A percentile compares a stretch with the other conserved stretches of the same genome.
These are phyloP conservation scores for Albifimbria verrucaria DNA, from an alignment of 2,329 filamentous ascomycete species.

Conservation along the genomic window DNA sequence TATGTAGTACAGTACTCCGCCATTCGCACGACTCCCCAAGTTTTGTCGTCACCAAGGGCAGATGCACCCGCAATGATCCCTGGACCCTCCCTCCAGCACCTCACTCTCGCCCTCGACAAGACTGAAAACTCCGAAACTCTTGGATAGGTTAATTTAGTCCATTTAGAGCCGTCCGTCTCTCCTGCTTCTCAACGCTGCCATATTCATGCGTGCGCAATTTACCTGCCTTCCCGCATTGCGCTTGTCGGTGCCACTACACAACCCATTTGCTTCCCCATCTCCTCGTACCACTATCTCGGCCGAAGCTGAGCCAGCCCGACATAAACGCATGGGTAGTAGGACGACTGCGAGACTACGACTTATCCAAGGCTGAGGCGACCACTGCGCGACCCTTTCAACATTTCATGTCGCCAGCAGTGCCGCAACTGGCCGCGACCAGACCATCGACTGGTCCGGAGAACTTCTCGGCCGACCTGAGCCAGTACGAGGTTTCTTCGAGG, in stretches of 20 bases:
- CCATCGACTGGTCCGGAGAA: conserved; percentile 6
- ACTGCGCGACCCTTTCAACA: neutral
- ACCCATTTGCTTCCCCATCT: neutral
- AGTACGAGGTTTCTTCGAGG: neutral
- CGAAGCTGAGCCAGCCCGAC: neutral
- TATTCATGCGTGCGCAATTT: neutral
- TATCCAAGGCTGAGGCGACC: neutral
- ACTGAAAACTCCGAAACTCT: neutral
- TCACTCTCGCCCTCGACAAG: neutral
- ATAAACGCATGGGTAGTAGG: neutral
- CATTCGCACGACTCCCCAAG: neutral
- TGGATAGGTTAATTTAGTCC: no score
- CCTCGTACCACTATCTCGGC: neutral
- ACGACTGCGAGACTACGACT: neutral
- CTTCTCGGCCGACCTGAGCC: neutral
- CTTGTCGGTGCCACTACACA: neutral
- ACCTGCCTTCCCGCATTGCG: neutral
- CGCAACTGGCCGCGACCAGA: conserved; percentile 6
- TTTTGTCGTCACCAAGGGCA: neutral
- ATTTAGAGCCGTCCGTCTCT: neutral
- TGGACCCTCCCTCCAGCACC: neutral
- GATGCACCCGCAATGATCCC: neutral
- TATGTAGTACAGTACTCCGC: no score
- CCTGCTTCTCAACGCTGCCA: neutral
- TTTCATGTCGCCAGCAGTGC: conserved; percentile 12